Evolutionary conservation across 768 basidiomycete species (phyloP), one percentile per base, ranked within the genome.

Genomic region (Zangia roseola): DNA sequence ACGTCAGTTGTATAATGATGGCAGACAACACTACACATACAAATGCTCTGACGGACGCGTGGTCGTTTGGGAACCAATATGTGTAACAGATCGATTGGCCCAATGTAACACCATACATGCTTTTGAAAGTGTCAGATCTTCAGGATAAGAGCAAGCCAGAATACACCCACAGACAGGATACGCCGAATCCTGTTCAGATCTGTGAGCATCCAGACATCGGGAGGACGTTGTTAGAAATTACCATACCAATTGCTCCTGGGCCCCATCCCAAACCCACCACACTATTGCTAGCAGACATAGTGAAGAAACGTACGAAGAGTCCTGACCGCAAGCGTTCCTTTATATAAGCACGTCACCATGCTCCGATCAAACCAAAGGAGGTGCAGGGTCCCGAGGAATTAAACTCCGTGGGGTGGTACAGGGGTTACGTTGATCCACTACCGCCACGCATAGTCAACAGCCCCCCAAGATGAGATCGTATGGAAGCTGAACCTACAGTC

Each of bases 61-160:
- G 21, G 28, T 57, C 56, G 1, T 47, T 10, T 1, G 55, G 56
- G 31, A 57, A 57, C 55, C 49, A 57, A 31, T 16, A 16, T 3
- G 10, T 0, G n/a, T 56, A 56, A 14, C 42, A 52, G 9, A 47
- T 42, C 19, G 34, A 37, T 12, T 57, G 55, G 2, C 49, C 54
- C 35, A 56, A 13, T 17, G 54, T 57, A 6, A 16, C 40, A 6
- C 56, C 55, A 23, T 57, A 57, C 55, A 57, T 28, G 2, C 53
- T 55, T 10, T 16, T 6, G 7, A 13, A 39, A 25, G 17, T 1
- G 10, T 52, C 26, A 26, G 30, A n/a, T n/a, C n/a, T n/a, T 16
- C 14, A 25, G 8, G 24, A 20, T 4, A 20, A 23, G 10, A 9
- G 17, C 12, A 38, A 2, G 23, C 20, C 26, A 26, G 30, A 24